Conservation (phyloP, 306 rosid species). For the Quercus wislizeni region DNA sequence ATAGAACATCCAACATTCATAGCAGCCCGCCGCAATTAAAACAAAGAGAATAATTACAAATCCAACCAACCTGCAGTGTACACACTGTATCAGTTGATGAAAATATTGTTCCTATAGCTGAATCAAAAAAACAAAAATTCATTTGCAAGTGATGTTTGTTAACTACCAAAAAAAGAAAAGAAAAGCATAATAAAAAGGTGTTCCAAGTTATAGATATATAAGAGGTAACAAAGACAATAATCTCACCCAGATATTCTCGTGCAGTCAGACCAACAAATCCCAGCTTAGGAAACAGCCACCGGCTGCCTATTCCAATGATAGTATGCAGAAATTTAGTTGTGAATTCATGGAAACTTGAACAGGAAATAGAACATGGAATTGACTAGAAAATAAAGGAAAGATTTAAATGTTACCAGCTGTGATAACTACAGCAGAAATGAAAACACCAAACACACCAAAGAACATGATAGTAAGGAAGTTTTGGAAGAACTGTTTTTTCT, state of each 20-base stretch:
- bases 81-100: conserved; percentile 93
- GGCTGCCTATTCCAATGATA: conserved; percentile 58
- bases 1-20: conserved; percentile 1
- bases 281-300: conserved; percentile 81
- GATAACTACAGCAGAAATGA: conserved; percentile 61
- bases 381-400: not conserved
- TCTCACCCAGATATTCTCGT: conserved; percentile 72
- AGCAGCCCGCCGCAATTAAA: conserved; percentile 12
- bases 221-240: not conserved
- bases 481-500: conserved; percentile 88
- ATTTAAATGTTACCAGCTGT: conserved; percentile 45
- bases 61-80: conserved; percentile 79
- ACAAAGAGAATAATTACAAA: conserved; percentile 23
- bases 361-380: not conserved
- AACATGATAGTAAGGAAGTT: conserved; percentile 86
- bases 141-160: conserved; percentile 14
- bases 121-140: conserved; percentile 25
- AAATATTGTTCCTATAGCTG: conserved; percentile 88
- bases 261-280: conserved; percentile 53
- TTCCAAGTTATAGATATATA: not conserved
- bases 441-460: conserved; percentile 84
- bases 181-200: not conserved
- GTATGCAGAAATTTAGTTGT: conserved; percentile 28
- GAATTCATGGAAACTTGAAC: not conserved
- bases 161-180: not conserved